Evolutionary conservation across 305 asterid species (phyloP).

Genomic region (Fraxinus albicans): DNA sequence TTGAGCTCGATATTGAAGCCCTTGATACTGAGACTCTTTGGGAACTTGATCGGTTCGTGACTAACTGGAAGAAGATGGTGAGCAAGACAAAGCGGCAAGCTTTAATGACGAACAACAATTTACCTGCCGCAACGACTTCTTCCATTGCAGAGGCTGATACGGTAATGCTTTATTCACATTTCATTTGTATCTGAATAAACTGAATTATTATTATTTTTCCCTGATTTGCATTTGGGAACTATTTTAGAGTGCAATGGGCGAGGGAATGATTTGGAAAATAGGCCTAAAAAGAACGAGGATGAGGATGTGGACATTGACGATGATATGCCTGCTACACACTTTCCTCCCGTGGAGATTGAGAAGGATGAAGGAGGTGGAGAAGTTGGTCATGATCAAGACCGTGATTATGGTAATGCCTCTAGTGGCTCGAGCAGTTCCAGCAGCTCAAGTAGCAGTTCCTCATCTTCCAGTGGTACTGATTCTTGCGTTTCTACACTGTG

Average conservation of each 20-base stretch:
- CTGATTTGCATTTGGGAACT: not conserved
- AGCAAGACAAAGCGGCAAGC: slow-evolving; percentile 91
- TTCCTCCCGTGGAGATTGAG: slow-evolving; percentile 88
- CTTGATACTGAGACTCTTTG: slow-evolving; percentile 92
- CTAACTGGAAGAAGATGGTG: slow-evolving; percentile 94
- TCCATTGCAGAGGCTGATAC: slow-evolving; percentile 52
- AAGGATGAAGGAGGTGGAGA: slow-evolving; percentile 71
- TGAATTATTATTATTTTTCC: not conserved
- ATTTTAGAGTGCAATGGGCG: slow-evolving; percentile 49
- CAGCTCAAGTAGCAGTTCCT: slow-evolving; percentile 87
- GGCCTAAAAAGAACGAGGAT: slow-evolving; percentile 67
- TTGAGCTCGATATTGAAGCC: slow-evolving; percentile 95
- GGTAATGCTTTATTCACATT: not conserved
- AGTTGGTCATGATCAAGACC: slow-evolving; percentile 17
- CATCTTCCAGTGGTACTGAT: slow-evolving; percentile 83
- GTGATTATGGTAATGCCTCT: slow-evolving; percentile 36
- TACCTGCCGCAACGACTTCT: slow-evolving; percentile 36
- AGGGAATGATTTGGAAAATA: slow-evolving; percentile 47
- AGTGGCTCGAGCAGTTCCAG: slow-evolving; percentile 87
- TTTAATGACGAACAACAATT: slow-evolving; percentile 49
- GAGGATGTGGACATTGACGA: slow-evolving; percentile 96
- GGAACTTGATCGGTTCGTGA: slow-evolving; percentile 96
- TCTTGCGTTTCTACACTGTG: slow-evolving; percentile 52
- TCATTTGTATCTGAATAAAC: not conserved
- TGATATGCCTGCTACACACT: slow-evolving; percentile 76